Evolutionary conservation across 2,329 filamentous ascomycete species (phyloP).

Genomic region (Sclerotinia nivalis): DNA sequence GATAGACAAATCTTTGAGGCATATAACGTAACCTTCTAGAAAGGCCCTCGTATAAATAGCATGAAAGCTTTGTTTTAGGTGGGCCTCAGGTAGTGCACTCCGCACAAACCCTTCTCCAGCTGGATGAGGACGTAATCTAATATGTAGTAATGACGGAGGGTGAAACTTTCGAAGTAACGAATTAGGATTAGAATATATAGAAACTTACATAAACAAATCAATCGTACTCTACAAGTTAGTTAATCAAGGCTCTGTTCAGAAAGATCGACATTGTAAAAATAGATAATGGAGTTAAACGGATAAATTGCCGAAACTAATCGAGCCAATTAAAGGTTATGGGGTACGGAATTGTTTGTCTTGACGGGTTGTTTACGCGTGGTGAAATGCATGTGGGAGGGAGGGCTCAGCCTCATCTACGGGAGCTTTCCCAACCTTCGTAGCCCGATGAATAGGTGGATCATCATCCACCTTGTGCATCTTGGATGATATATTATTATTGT

Average conservation of each 20-base stretch:
- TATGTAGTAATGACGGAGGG: background rate
- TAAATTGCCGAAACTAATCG: slow-evolving; percentile 3
- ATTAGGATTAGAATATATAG: background rate
- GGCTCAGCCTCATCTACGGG: slow-evolving; percentile 18
- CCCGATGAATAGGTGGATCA: background rate
- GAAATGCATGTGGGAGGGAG: slow-evolving; percentile 11
- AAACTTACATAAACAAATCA: background rate
- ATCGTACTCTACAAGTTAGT: background rate
- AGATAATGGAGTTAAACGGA: background rate
- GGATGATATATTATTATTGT: background rate
- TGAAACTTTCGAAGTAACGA: background rate
- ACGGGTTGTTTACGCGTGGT: slow-evolving; percentile 5
- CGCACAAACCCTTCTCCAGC: background rate
- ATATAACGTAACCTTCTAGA: background rate
- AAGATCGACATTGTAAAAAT: background rate
- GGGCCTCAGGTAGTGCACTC: background rate
- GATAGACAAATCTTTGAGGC: background rate
- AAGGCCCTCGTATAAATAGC: background rate
- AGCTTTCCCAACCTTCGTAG: background rate
- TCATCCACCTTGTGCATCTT: slow-evolving; percentile 5
- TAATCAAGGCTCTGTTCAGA: background rate
- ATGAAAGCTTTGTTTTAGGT: background rate
- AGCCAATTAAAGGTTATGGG: background rate
- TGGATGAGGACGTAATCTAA: background rate
- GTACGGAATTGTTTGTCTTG: background rate